These are phyloP conservation scores for Byssoonygena ceratinophila DNA, from an alignment of 2,329 filamentous ascomycete species.

Conservation along the genomic window DNA sequence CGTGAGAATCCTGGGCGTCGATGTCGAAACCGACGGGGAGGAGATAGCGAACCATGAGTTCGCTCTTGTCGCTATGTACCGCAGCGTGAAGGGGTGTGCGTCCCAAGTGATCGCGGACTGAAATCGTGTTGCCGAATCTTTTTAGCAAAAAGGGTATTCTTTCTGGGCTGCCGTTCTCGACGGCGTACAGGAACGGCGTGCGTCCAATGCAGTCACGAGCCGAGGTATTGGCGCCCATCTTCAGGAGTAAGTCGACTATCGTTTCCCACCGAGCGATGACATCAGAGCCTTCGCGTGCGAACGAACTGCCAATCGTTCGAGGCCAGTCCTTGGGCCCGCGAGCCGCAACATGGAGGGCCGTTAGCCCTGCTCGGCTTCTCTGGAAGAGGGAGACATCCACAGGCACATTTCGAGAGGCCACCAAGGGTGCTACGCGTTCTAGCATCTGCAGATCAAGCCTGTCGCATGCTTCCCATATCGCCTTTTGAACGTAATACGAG, in stretches of 20 bases:
- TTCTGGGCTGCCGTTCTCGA: conserved; percentile 27
- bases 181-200: conserved; percentile 31
- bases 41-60: conserved; percentile 5
- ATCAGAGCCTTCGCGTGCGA: neutral
- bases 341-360: conserved; percentile 6
- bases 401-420: neutral
- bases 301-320: neutral
- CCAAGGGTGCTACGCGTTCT: neutral
- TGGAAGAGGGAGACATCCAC: neutral
- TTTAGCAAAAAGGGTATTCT: conserved; percentile 5
- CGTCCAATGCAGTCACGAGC: conserved; percentile 31
- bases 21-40: conserved; percentile 2
- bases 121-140: neutral
- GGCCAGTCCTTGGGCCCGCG: conserved; percentile 3
- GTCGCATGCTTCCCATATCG: conserved; percentile 5
- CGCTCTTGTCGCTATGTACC: neutral
- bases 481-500: conserved; percentile 4
- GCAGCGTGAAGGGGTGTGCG: conserved; percentile 9
- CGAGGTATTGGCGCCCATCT: conserved; percentile 27
- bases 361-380: neutral
- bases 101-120: conserved; percentile 1
- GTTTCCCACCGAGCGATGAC: neutral
- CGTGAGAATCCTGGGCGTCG: conserved; percentile 6
- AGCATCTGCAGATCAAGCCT: conserved; percentile 3
- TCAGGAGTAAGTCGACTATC: conserved; percentile 6